Base-by-base conservation (phyloP, 257 asterid genomes). In the Solanum chiquidenum region DNA sequence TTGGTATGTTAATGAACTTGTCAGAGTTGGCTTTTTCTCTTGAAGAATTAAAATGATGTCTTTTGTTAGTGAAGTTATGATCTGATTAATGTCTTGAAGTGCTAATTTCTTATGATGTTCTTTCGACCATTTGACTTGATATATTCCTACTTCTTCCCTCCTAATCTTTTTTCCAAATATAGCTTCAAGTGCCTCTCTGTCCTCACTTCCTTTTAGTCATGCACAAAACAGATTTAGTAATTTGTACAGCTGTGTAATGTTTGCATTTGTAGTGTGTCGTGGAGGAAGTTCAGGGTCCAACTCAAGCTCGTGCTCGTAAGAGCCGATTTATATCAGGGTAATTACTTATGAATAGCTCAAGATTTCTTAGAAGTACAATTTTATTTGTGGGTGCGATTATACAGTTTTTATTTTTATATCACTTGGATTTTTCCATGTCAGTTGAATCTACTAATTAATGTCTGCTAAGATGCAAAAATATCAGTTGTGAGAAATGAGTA, bases 281-380 rank as follows among this genome's bases (percentile, higher is more conserved):
- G 92, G 99, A 97, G 94, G 99, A 97, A 94, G 96, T 97, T 88
- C 99, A 97, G 91, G 99, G 99, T 91, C 99, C 99, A 90, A 89
- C 98, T 92, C 99, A 95, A 85, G 98, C 98, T 76, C 98, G 99
- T 66, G 90, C 96, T 44, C 98, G 99, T 40, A 97, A 97, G 95
- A 95, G 94, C 87, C 98, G 99, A 89, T 97, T 97, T 83, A 97
- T 95, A 90, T 94, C 99, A 40, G 99, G 99, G 99, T 97, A 93
- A 93, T 83, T 89, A 80, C 62, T 31, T 71, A 64, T 33, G 88
- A 44, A 85, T 55, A 40, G 68, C 42, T 29, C 85, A 49, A 80
- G 69, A 52, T 80, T 29, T 76, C 23, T 42, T 16, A 13, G 1
- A 29, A 29, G 29, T 87, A 44, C 69, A 71, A 42, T 86, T 42